These are phyloP conservation scores for Geotrichum klebahnii DNA, from an alignment of 1,139 yeast species.

Conservation along the genomic window DNA sequence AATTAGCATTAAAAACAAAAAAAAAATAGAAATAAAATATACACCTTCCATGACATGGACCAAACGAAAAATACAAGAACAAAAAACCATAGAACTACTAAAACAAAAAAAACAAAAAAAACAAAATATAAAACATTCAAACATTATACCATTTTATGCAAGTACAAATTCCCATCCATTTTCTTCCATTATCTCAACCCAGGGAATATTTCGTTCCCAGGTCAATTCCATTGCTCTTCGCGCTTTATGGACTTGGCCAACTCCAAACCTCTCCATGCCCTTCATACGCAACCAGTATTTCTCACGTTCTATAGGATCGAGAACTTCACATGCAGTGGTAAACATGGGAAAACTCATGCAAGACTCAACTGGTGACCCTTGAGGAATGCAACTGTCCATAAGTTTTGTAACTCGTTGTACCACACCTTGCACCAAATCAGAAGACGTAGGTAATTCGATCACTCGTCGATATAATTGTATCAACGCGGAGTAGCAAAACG, in stretches of 20 bases:
- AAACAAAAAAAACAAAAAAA: too few relatives aligned
- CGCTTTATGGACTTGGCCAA: slow-evolving; percentile 47
- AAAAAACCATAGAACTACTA: too few relatives aligned
- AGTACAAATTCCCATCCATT: slow-evolving; percentile 33
- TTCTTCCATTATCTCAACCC: slow-evolving; percentile 35
- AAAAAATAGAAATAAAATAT: too few relatives aligned
- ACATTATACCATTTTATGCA: too few relatives aligned
- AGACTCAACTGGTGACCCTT: slow-evolving; percentile 48
- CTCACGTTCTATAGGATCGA: slow-evolving; percentile 38
- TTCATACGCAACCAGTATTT: slow-evolving; percentile 43
- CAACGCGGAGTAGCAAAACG: slow-evolving; percentile 51
- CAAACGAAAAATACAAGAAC: too few relatives aligned
- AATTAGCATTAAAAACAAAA: too few relatives aligned
- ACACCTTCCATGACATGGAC: too few relatives aligned
- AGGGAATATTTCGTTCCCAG: slow-evolving; percentile 41
- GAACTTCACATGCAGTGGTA: slow-evolving; percentile 54
- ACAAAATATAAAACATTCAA: too few relatives aligned
- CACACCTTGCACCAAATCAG: slow-evolving; percentile 47
- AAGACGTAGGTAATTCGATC: slow-evolving; percentile 43
- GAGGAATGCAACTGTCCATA: slow-evolving; percentile 43
- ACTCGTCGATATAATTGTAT: slow-evolving; percentile 53
- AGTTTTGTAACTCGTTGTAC: slow-evolving; percentile 43
- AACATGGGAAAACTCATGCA: slow-evolving; percentile 53
- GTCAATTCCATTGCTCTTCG: slow-evolving; percentile 47
- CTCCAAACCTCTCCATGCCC: slow-evolving; percentile 46